Evolutionary conservation across 2,329 filamentous ascomycete species (phyloP).

Genomic region (Microsporum audouinii): DNA sequence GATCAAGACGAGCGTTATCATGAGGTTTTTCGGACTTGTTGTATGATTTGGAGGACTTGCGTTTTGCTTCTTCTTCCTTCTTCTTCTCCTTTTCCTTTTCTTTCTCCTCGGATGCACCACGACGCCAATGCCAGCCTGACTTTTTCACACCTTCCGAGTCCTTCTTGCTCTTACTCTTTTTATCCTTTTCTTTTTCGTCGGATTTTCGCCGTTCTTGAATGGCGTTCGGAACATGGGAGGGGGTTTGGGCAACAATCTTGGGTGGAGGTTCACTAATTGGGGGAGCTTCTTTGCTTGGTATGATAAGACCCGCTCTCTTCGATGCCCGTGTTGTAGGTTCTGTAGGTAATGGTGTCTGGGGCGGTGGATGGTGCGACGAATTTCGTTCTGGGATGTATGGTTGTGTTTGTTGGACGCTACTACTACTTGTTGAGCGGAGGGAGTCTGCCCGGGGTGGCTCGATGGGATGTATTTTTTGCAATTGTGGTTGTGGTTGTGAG

Average conservation of each 20-base stretch:
- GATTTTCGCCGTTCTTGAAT: neutral
- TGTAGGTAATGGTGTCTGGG: conserved; percentile 24
- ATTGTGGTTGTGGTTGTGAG: conserved; percentile 13
- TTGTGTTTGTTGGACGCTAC: conserved; percentile 15
- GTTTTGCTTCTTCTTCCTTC: conserved; percentile 49
- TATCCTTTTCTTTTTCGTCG: conserved; percentile 56
- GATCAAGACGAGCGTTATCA: conserved; percentile 72
- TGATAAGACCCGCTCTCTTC: conserved; percentile 25
- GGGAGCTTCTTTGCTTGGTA: conserved; percentile 29
- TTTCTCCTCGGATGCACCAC: conserved; percentile 56
- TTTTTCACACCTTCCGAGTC: conserved; percentile 61
- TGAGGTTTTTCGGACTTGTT: conserved; percentile 46
- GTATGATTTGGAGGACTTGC: conserved; percentile 51
- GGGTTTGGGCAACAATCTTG: neutral
- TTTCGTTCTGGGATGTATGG: conserved; percentile 41
- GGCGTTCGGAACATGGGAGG: neutral
- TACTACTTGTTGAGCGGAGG: neutral
- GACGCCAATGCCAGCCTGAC: conserved; percentile 68
- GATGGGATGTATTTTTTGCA: neutral
- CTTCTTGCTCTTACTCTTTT: conserved; percentile 52
- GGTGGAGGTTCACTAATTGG: conserved; percentile 53
- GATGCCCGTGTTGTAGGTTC: conserved; percentile 21
- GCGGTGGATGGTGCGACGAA: conserved; percentile 37
- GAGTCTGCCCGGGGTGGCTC: neutral
- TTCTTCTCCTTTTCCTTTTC: conserved; percentile 37